Evolutionary conservation across 805 yeast species (phyloP), one percentile per base, ranked within the genome.

Genomic region (Lachancea nothofagi): DNA sequence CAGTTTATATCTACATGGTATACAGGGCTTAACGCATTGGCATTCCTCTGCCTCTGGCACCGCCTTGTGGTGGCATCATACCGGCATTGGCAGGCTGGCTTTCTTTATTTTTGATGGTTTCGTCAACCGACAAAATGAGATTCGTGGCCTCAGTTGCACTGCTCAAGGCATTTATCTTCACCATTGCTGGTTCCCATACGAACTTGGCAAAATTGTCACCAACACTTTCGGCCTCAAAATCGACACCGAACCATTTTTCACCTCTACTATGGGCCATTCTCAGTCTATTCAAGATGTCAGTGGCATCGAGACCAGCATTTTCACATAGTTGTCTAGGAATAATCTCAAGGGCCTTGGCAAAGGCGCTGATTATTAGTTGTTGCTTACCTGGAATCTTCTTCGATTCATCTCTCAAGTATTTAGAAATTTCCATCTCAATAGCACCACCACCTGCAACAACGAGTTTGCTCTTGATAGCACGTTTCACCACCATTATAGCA

Each of bases 391-490:
- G 87, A 53, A 93, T 84, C 14, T 86, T 75, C 56, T 82, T 80
- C 18, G 97, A 80, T 56, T 80, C 76, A 53, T 87, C 96, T 56
- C 98, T 77, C 52, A 93, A 72, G 61, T 83, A 78, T 61, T 78
- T 86, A 27, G 97, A 88, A 29, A 93, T 58, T 60, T 93, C 97
- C 98, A 93, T 93, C 66, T 93, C 98, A 48, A 88, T 83, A 25
- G 99, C 99, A 48, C 99, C 99, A 49, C 99, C 99, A 46, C 99
- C 99, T 10, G 96, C 97, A 42, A 93, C 98, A 50, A 93, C 79
- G 21, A 77, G 69, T 56, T 80, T 83, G 60, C 89, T 89, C 57
- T 84, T 80, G 29, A 93, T 78, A 2, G 97, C 94, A 54, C 98
- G 76, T 67, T 89, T 90, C 33, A 90, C 97, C 61, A 93, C 89